phyloP scores from a whole-genome alignment of 305 asterid species.

The Fraxinus albicans region DNA sequence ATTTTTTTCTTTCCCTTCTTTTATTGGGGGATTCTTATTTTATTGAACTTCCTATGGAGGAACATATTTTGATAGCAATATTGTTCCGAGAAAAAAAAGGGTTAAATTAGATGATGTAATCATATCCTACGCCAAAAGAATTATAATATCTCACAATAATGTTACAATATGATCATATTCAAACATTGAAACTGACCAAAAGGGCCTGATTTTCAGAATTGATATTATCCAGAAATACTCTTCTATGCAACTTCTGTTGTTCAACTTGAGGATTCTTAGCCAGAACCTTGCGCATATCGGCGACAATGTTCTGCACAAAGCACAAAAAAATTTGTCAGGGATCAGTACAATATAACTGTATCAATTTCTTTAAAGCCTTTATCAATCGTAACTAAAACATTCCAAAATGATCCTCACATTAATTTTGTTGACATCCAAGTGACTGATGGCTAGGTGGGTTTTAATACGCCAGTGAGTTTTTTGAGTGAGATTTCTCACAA shows the following conservation, averaged over 20 bases:
- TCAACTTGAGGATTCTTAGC: conserved; percentile 96
- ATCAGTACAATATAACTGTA: conserved; percentile 11
- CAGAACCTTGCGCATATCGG: conserved; percentile 99
- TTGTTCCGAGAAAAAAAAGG: neutral
- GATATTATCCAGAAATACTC: conserved; percentile 82
- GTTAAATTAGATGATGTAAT: neutral
- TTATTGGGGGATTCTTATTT: neutral
- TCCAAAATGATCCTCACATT: conserved; percentile 51
- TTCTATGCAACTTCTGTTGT: conserved; percentile 93
- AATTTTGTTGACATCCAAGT: conserved; percentile 84
- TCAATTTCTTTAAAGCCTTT: conserved; percentile 9
- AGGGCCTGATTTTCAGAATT: conserved; percentile 90
- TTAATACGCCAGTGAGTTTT: conserved; percentile 98
- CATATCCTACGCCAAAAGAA: neutral
- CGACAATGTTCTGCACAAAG: conserved; percentile 75
- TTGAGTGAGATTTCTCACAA: conserved; percentile 88
- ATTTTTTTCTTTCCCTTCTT: neutral
- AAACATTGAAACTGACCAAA: conserved; percentile 57
- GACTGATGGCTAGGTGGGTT: conserved; percentile 94
- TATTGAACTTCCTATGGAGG: neutral
- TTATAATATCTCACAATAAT: neutral
- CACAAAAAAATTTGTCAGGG: conserved; percentile 11
- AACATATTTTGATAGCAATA: neutral
- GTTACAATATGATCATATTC: conserved; percentile 17
- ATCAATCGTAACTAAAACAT: conserved; percentile 1